Evolutionary conservation across 139 green algal species (phyloP), one percentile per base, ranked within the genome.

Genomic region (Closterium sp.): DNA sequence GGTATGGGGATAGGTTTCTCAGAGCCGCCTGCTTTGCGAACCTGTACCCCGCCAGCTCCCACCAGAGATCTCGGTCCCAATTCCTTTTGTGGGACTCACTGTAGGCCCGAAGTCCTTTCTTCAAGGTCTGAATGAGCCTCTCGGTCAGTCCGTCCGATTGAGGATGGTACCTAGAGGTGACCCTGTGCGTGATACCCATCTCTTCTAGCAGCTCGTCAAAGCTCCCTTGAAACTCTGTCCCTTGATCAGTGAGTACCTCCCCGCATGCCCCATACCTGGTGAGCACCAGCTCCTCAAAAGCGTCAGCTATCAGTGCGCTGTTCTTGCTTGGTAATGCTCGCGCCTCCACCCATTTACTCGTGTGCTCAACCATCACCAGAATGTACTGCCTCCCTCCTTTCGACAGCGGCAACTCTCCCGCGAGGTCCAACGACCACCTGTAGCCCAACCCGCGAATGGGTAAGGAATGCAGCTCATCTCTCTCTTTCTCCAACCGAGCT

Each of bases 181-280:
- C 31, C 17, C 90, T 85, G 31, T 95, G 94, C 34, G 91, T 85
- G 21, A 95, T 93, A 30, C 90, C 88, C 13, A n/a, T 79, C 0
- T 32, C 31, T 7, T 85, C 32, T 29, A 91, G 19, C 9, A 91
- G 24, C 19, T 85, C 34, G 9, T 10, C 27, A 86, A 91, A 91
- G 30, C 31, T n/a, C 7, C 88, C 88, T 85, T 91, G 28, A 5
- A 91, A 91, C 28, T 95, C 91, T 21, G 89, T 86, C 7, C 93
- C 95, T 10, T 79, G 9, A 70, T 96, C 95, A 17, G 86, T 96
- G 2, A 94, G 4, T 6, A 96, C 94, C 34, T 95, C 89, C 22
- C 93, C 95, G 0, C 70, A 88, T 3, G 93, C 86, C 0, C 85
- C 85, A 91, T 92, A 95, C 0, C 91, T 28, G 0, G 24, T 19